Conservation (phyloP, 2,329 filamentous ascomycete genomes). For the Cadophora gregata region DNA sequence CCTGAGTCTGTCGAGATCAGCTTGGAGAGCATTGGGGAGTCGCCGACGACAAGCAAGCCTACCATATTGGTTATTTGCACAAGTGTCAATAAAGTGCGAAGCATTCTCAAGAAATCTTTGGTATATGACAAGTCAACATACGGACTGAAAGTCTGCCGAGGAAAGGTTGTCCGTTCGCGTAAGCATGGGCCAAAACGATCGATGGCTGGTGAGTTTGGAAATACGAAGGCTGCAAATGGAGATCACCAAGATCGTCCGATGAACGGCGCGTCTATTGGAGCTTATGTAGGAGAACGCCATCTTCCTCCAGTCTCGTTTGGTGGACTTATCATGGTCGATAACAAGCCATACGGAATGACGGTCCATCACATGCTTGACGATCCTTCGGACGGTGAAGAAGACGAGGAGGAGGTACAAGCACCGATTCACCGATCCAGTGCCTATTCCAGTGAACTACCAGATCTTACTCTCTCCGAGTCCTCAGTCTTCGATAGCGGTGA, state of each 20-base stretch:
- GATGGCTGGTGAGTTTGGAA: conserved; percentile 49
- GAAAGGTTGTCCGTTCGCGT: conserved; percentile 68
- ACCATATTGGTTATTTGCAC: conserved; percentile 81
- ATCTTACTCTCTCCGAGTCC: conserved; percentile 45
- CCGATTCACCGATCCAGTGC: conserved; percentile 41
- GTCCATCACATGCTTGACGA: conserved; percentile 96
- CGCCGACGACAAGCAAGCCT: conserved; percentile 67
- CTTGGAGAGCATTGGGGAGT: conserved; percentile 75
- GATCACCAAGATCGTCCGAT: conserved; percentile 79
- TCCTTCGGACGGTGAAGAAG: conserved; percentile 55
- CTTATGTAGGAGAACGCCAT: conserved; percentile 84
- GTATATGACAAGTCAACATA: conserved; percentile 69
- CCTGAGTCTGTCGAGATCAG: conserved; percentile 81
- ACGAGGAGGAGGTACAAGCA: conserved; percentile 42
- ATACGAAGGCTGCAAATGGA: conserved; percentile 65
- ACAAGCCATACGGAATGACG: conserved; percentile 88
- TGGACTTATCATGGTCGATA: conserved; percentile 84
- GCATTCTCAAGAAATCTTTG: conserved; percentile 73
- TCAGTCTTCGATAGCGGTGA: conserved; percentile 46
- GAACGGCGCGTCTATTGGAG: conserved; percentile 92
- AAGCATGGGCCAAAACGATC: conserved; percentile 49
- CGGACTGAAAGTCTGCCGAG: conserved; percentile 74
- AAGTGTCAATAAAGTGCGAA: conserved; percentile 74
- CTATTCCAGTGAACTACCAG: conserved; percentile 40
- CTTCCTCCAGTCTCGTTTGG: conserved; percentile 91